Evolutionary conservation across 1,139 yeast genomes (phyloP), one percentile per base, ranked within the genome.

Genomic region (Yamadazyma taylorii): DNA sequence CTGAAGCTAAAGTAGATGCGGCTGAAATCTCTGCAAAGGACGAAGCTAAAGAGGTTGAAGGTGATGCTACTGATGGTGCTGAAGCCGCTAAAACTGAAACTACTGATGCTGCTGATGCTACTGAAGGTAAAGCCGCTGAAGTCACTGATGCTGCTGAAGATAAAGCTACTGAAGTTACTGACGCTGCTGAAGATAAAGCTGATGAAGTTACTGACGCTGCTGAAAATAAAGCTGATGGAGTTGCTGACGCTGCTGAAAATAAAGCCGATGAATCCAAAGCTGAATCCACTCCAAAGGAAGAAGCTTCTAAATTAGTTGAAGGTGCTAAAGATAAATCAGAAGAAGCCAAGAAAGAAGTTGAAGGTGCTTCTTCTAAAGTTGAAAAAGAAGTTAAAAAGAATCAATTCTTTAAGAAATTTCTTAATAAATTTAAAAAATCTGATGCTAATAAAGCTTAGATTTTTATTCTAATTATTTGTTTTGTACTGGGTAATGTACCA

Each of bases 371-470:
- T 14, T 51, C 47, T 30, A 56, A 60, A 43, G 61, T 53, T 36
- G 66, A 60, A 36, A 65, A 62, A 47, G 65, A 59, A 36, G 61
- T 56, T 25, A 66, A 73, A 65, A 75, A 74, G 73, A 67, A 66
- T 52, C 68, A 69, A 45, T 61, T 73, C 55, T 66, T 74, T 62
- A 76, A 73, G 69, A 76, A 67, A 59, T 58, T 74, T 40, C 53
- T 72, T 45, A 56, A 61, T 48, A 73, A 69, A 56, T 63, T 78
- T 55, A 77, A 72, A 67, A 69, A 70, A 58, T 56, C 70, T 31
- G 57, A 66, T 38, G 52, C 63, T 39, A 53, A 66, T 47, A 65
- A 62, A 55, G 63, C 60, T 42, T 54, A 51, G 34, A 19, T 14
- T 10, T n/a, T n/a, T n/a, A n/a, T n/a, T n/a, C n/a, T n/a, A n/a